Evolutionary conservation across 2,329 filamentous ascomycete species (phyloP).

Genomic region (Orbilia oligospora): DNA sequence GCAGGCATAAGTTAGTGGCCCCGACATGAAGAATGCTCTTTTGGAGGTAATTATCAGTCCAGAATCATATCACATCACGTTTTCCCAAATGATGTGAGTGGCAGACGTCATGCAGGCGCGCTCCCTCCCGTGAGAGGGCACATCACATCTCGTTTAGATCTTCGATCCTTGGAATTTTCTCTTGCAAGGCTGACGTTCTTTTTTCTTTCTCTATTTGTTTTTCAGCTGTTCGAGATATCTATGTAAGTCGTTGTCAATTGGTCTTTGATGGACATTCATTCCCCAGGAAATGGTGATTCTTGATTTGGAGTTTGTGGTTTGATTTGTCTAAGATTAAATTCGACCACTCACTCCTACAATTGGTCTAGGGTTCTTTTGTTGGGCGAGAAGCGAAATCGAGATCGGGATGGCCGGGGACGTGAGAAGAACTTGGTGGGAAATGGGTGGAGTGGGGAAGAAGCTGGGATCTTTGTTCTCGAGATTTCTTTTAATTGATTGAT

Average conservation of each 20-base stretch:
- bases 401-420: constrained; percentile 23
- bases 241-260: not conserved
- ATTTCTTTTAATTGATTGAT: not conserved
- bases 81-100: constrained; percentile 9
- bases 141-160: constrained; percentile 14
- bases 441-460: constrained; percentile 19
- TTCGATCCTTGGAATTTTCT: constrained; percentile 16
- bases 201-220: not conserved
- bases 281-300: constrained; percentile 9
- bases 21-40: constrained; percentile 15
- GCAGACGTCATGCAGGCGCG: constrained; percentile 26
- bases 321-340: constrained; percentile 40
- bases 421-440: constrained; percentile 23
- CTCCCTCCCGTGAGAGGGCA: constrained; percentile 22
- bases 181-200: constrained; percentile 22
- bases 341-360: constrained; percentile 39
- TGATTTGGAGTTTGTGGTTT: not conserved
- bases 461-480: constrained; percentile 8
- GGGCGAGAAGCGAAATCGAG: constrained; percentile 23
- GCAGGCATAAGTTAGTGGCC: not conserved
- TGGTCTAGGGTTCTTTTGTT: constrained; percentile 27
- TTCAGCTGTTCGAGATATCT: not conserved
- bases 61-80: constrained; percentile 23
- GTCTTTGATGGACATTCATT: constrained; percentile 27
- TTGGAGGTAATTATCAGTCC: constrained; percentile 22